Evolutionary conservation across 2,329 filamentous ascomycete species (phyloP), one percentile per base, ranked within the genome.

Genomic region (Pseudocercospora vitis): DNA sequence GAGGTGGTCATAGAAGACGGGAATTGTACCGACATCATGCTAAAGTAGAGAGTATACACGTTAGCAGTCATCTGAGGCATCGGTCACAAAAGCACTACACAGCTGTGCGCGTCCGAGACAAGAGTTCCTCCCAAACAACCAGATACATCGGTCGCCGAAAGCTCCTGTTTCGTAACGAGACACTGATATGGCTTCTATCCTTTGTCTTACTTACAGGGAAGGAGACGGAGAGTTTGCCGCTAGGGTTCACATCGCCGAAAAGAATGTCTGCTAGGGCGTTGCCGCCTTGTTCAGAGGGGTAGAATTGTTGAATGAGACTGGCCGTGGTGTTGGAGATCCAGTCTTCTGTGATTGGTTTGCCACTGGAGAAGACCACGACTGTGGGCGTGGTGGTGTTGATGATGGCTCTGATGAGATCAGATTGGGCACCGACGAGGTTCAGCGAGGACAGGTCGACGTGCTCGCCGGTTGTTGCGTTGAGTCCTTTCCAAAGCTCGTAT

Each of bases 391-490:
- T 83, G 0, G 85, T 87, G 53, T 81, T 80, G 57, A 86, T 81
- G 63, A 90, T 81, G 18, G 85, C 84, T 62, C 79, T 76, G 45
- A 88, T 82, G 1, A 89, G 81, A 7, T 79, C 78, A 2, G 78
- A 79, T 80, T 87, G 86, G 18, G 87, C 86, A 2, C 86, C 86
- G 9, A 89, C 83, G 7, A 90, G 81, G 53, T 82, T 78, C 14
- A 90, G 77, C 48, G 76, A 76, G 52, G 80, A 73, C 1, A 83
- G 76, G 61, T 90, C 87, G 44, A 90, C 82, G 64, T 89, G 85
- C 65, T 90, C 87, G 47, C 86, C 87, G 0, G 86, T 89, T 50
- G 86, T 90, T 23, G 85, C 86, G 60, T 90, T 90, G 2, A 88
- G 68, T 0, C 84, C 83, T 52, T 73, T 69, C 87, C 86, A 89